Base-by-base conservation (phyloP, 805 yeast species). In the Groenewaldozyma salmanticensis region DNA sequence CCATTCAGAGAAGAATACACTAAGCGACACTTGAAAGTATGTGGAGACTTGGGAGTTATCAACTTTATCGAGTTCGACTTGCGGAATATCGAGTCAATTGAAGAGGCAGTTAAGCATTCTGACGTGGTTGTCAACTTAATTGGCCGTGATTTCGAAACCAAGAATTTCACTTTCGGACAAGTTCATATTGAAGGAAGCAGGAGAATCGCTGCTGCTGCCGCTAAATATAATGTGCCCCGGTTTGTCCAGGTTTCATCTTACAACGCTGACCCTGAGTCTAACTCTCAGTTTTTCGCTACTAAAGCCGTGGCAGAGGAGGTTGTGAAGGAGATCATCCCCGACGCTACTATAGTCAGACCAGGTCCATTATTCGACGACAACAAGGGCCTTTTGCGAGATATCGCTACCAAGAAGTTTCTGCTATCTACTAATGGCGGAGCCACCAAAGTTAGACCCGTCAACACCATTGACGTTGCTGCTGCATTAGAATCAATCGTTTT, bases 11-110 rank as follows among this genome's bases (percentile, higher is more conserved):
- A 85, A 57, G 88, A 80, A 54, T 69, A 78, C 70, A 74, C 78
- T 56, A 79, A 72, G 62, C 72, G 94, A 54, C 83, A 81, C 56
- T 68, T 85, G 52, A 85, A 83, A 65, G 83, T 81, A 42, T 71
- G 79, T 37, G 95, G 95, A 35, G 95, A 85, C 61, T 72, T 84
- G 50, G 95, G 95, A 24, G 94, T 85, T 34, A 86, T 85, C 40
- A 81, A 81, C 64, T 79, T 77, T 60, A 75, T 82, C 48, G 95
- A 85, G 62, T 75, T 82, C 54, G 95, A 85, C 60, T 66, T 85
- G 48, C 71, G 95, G 61, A 85, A 85, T 66, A 51, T 81, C 53
- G 66, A 78, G 54, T 75, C 86, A 11, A 78, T 85, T 48, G 82
- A 81, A 58, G 83, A 81, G 50, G 67, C 84, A 7, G 85, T 85